These are phyloP conservation scores for Fusarium scirpi DNA, from an alignment of 2,329 filamentous ascomycete species.

Conservation along the genomic window DNA sequence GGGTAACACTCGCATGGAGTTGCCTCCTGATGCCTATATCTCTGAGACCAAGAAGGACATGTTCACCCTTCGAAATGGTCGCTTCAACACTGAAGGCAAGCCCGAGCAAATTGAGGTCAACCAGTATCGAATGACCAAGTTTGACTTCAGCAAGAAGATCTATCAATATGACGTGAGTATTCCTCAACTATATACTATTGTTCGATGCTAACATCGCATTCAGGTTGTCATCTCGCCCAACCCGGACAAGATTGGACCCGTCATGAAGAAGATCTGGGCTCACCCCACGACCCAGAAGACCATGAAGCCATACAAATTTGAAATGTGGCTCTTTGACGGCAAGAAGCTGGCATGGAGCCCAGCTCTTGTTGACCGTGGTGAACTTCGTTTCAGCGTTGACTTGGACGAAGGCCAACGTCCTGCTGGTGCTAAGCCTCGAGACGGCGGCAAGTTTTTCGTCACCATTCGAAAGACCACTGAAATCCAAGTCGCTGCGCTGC, in stretches of 20 bases:
- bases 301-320: constrained; percentile 61
- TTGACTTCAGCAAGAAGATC: constrained; percentile 69
- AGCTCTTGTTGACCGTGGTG: constrained; percentile 57
- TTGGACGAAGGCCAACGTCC: constrained; percentile 74
- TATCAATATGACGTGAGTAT: constrained; percentile 86
- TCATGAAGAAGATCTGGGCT: constrained; percentile 83
- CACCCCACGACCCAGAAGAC: constrained; percentile 68
- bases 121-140: constrained; percentile 75
- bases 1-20: constrained; percentile 64
- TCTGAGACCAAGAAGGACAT: constrained; percentile 50
- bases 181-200: neutral
- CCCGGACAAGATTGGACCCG: constrained; percentile 68
- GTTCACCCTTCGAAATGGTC: constrained; percentile 52
- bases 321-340: constrained; percentile 80
- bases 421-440: constrained; percentile 48
- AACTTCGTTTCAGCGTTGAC: constrained; percentile 72
- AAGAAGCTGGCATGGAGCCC: constrained; percentile 84
- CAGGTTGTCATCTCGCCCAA: constrained; percentile 76
- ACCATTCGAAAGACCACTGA: constrained; percentile 73
- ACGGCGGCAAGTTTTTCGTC: constrained; percentile 67
- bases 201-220: constrained; percentile 16
- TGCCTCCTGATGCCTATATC: constrained; percentile 69
- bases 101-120: constrained; percentile 73
- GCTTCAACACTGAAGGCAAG: constrained; percentile 69
- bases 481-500: constrained; percentile 75